Evolutionary conservation across 2,329 filamentous ascomycete genomes (phyloP).

Genomic region (Fusarium duplospermum): DNA sequence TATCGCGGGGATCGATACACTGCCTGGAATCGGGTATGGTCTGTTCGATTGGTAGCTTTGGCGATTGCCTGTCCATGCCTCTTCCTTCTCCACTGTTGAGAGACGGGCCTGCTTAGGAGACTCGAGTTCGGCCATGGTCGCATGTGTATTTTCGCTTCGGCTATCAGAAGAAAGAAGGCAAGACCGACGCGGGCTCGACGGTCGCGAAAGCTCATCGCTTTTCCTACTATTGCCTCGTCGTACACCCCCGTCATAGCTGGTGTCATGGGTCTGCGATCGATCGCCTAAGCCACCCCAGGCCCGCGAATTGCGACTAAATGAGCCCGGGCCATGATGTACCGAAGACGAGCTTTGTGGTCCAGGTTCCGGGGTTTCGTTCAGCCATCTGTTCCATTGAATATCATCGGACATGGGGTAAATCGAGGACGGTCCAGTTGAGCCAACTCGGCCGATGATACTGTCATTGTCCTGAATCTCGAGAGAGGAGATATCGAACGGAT

Average conservation of each 20-base stretch:
- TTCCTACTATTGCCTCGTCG: background rate
- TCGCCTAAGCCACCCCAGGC: conserved; percentile 22
- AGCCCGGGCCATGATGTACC: background rate
- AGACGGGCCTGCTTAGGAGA: background rate
- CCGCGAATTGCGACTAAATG: conserved; percentile 29
- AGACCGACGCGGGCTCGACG: background rate
- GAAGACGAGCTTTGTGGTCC: background rate
- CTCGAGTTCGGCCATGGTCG: background rate
- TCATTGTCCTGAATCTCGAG: conserved; percentile 18
- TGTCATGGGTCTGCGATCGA: background rate
- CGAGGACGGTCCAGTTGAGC: background rate
- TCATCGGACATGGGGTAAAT: conserved; percentile 26
- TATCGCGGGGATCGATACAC: conserved; percentile 10
- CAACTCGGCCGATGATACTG: conserved; percentile 31
- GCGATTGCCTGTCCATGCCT: background rate
- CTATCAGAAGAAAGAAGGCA: background rate
- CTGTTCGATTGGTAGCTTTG: background rate
- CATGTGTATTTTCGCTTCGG: background rate
- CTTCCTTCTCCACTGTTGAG: background rate
- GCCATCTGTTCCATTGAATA: conserved; percentile 39
- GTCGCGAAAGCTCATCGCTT: background rate
- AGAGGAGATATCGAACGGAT: conserved; percentile 3
- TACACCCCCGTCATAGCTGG: background rate
- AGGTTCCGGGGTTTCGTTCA: conserved; percentile 10
- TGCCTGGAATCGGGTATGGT: background rate